Conservation (phyloP, 208 protist genomes). For the Lotmaria passim region DNA sequence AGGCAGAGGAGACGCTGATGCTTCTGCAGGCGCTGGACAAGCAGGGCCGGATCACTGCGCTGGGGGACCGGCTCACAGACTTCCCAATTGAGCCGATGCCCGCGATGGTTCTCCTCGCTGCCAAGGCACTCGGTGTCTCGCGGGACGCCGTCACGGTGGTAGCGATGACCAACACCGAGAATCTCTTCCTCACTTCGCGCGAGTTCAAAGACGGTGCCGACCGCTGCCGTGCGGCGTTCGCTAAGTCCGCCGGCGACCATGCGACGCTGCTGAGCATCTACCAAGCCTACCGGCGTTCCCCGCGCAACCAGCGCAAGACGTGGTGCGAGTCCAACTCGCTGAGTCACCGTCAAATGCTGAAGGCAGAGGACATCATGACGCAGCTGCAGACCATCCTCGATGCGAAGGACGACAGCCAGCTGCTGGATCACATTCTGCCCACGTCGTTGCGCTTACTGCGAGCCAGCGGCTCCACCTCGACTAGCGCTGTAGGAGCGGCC, state of each 20-base stretch:
- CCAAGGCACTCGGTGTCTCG: slow-evolving; percentile 93
- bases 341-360: slow-evolving; percentile 85
- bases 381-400: slow-evolving; percentile 75
- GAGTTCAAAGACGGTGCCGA: slow-evolving; percentile 81
- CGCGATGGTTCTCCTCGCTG: slow-evolving; percentile 96
- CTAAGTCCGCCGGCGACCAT: slow-evolving; percentile 86
- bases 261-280: slow-evolving; percentile 87
- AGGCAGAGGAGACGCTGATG: slow-evolving; percentile 94
- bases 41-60: slow-evolving; percentile 74
- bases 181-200: slow-evolving; percentile 81
- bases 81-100: slow-evolving; percentile 98
- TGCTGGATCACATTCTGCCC: slow-evolving; percentile 54
- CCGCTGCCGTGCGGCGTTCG: slow-evolving; percentile 68
- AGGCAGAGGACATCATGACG: slow-evolving; percentile 83
- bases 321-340: slow-evolving; percentile 89
- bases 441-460: slow-evolving; percentile 27
- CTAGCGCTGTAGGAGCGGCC: no score
- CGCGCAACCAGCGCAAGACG: slow-evolving; percentile 62
- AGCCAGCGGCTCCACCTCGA: background rate
- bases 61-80: slow-evolving; percentile 96
- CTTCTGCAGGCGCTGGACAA: slow-evolving; percentile 94
- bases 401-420: slow-evolving; percentile 55
- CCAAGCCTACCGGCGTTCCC: slow-evolving; percentile 68
- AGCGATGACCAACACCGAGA: slow-evolving; percentile 92
- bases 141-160: slow-evolving; percentile 96